A percentile compares a stretch with the other conserved stretches of the same genome.
Conservation (phyloP, 345 rosid species). For the Lumnitzera racemosa region DNA sequence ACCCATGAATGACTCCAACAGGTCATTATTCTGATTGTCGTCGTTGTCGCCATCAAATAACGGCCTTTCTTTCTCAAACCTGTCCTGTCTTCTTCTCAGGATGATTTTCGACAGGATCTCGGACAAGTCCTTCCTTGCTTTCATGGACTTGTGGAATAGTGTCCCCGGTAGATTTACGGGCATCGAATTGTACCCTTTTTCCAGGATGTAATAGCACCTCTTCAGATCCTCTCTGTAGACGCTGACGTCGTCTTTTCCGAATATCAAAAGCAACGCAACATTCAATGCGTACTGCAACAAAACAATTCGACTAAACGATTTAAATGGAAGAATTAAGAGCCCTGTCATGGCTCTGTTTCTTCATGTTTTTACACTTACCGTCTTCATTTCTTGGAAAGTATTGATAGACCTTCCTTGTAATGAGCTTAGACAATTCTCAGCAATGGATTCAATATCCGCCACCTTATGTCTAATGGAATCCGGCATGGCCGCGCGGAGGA, state of each 20-base stretch:
- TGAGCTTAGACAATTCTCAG: conserved; percentile 26
- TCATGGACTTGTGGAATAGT: conserved; percentile 77
- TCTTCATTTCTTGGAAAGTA: conserved; percentile 81
- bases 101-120: conserved; percentile 55
- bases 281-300: conserved; percentile 68
- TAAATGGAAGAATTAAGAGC: too few relatives aligned
- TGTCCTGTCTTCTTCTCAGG: conserved; percentile 33
- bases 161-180: conserved; percentile 83
- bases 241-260: conserved; percentile 55
- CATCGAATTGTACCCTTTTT: conserved; percentile 90
- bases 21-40: conserved; percentile 33
- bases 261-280: conserved; percentile 69
- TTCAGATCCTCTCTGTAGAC: conserved; percentile 69
- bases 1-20: conserved; percentile 77
- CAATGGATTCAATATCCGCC: conserved; percentile 47
- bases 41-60: too few relatives aligned
- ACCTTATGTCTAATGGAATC: conserved; percentile 44
- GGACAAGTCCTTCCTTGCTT: conserved; percentile 68
- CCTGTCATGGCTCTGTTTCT: too few relatives aligned
- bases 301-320: too few relatives aligned
- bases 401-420: conserved; percentile 47
- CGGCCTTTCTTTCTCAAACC: conserved; percentile 12
- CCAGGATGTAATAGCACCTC: conserved; percentile 76
- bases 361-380: conserved; percentile 29
- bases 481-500: conserved; percentile 72